phyloP scores from a whole-genome alignment of 176 grass and related monocot species.

The Oropetium thomaeum region DNA sequence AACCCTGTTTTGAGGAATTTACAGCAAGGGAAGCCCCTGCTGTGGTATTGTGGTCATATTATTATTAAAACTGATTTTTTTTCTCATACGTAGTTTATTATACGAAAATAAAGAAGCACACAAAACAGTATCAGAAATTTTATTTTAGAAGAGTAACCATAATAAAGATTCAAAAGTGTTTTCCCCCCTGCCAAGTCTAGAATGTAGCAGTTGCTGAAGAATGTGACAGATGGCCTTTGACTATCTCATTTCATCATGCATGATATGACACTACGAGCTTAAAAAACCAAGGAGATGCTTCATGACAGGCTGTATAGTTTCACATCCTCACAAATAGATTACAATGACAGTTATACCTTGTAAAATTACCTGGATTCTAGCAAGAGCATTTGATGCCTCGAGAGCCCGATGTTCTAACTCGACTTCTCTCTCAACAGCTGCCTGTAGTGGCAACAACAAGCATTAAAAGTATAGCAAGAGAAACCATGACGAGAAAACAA shows the following conservation, averaged over 20 bases:
- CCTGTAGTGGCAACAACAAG: slow-evolving; percentile 54
- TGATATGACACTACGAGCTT: slow-evolving; percentile 14
- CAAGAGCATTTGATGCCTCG: slow-evolving; percentile 97
- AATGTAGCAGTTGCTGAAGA: slow-evolving; percentile 6
- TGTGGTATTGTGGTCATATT: no score
- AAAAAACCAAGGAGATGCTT: slow-evolving; percentile 2
- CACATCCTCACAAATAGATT: neutral
- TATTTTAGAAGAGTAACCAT: slow-evolving; percentile 10
- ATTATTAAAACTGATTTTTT: no score
- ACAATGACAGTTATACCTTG: slow-evolving; percentile 42
- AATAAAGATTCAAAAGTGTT: neutral
- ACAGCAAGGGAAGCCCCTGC: no score
- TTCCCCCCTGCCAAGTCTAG: neutral
- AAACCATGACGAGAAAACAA: slow-evolving; percentile 8
- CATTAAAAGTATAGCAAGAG: slow-evolving; percentile 20
- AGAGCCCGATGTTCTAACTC: slow-evolving; percentile 98
- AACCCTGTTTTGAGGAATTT: no score
- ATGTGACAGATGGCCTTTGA: slow-evolving; percentile 3
- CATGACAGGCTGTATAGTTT: slow-evolving; percentile 6
- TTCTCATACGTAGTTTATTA: slow-evolving; percentile 2
- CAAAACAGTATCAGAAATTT: slow-evolving; percentile 1
- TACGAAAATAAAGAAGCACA: slow-evolving; percentile 18
- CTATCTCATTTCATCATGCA: neutral
- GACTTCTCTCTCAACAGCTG: slow-evolving; percentile 97
- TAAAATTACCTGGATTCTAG: slow-evolving; percentile 97